Evolutionary conservation across 495 filamentous ascomycete genomes (phyloP).

Genomic region (Neurospora sp.): DNA sequence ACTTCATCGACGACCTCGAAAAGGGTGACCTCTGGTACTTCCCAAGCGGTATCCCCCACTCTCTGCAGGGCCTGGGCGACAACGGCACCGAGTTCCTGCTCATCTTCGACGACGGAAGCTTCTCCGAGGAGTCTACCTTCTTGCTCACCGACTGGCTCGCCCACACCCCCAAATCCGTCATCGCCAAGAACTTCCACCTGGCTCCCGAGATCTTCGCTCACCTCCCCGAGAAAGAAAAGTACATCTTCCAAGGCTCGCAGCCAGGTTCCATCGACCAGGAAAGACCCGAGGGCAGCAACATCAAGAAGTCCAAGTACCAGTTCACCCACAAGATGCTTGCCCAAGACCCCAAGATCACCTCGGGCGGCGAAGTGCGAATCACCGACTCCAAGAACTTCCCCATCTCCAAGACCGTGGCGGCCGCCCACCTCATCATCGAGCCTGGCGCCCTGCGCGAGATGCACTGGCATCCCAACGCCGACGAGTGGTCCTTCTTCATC

Average conservation of each 20-base stretch:
- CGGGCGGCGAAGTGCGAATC: constrained; percentile 51
- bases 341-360: constrained; percentile 41
- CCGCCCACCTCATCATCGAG: constrained; percentile 48
- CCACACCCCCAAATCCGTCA: constrained; percentile 52
- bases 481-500: constrained; percentile 49
- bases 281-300: constrained; percentile 32
- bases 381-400: constrained; percentile 57
- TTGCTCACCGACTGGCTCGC: constrained; percentile 57
- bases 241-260: constrained; percentile 56
- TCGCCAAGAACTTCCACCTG: constrained; percentile 56
- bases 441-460: constrained; percentile 51
- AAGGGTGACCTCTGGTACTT: constrained; percentile 69
- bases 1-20: constrained; percentile 59
- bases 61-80: constrained; percentile 52
- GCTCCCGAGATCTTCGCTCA: constrained; percentile 47
- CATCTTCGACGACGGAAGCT: constrained; percentile 58
- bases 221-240: constrained; percentile 50
- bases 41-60: constrained; percentile 61
- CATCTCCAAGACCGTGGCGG: constrained; percentile 53
- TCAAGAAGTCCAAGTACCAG: constrained; percentile 48
- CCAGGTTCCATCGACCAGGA: constrained; percentile 38
- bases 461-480: constrained; percentile 49
- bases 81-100: constrained; percentile 64
- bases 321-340: constrained; percentile 55
- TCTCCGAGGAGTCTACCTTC: constrained; percentile 64